A percentile compares a stretch with the other conserved stretches of the same genome.
Evolutionary conservation across 345 rosid genomes (phyloP).

Genomic region (Dimocarpus longan): DNA sequence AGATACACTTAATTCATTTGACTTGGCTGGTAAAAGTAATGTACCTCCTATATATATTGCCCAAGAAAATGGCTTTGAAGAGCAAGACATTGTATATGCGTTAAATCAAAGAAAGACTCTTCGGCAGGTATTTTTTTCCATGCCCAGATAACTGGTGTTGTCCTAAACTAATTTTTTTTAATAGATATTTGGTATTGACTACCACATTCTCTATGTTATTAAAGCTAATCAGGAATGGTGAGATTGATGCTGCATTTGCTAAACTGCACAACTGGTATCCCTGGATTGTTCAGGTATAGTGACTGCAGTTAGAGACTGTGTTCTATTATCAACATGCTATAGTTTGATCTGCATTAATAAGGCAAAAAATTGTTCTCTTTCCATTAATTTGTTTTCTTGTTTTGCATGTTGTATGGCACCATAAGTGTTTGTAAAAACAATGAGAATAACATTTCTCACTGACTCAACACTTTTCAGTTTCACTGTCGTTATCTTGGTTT

Average conservation of each 20-base stretch:
- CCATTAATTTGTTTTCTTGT: background rate
- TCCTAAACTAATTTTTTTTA: background rate
- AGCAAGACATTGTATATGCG: conserved; percentile 64
- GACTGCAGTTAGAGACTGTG: background rate
- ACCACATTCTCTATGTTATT: conserved; percentile 25
- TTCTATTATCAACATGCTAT: conserved; percentile 6
- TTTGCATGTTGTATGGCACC: background rate
- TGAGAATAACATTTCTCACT: background rate
- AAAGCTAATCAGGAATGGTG: conserved; percentile 85
- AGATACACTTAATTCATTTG: conserved; percentile 89
- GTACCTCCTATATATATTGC: conserved; percentile 66
- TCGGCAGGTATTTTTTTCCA: conserved; percentile 62
- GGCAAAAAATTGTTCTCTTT: background rate
- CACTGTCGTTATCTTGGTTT: background rate
- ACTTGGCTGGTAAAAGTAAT: conserved; percentile 69
- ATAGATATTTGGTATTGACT: conserved; percentile 17
- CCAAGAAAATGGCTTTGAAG: conserved; percentile 66
- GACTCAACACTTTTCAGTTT: background rate
- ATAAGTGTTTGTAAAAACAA: background rate
- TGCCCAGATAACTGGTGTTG: background rate
- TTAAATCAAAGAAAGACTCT: conserved; percentile 72
- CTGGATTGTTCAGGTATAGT: conserved; percentile 73
- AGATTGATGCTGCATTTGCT: conserved; percentile 67
- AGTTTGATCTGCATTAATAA: conserved; percentile 3
- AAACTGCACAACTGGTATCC: conserved; percentile 84